phyloP scores from a whole-genome alignment of 176 grass and related monocot genomes.

The Triticum monococcum region DNA sequence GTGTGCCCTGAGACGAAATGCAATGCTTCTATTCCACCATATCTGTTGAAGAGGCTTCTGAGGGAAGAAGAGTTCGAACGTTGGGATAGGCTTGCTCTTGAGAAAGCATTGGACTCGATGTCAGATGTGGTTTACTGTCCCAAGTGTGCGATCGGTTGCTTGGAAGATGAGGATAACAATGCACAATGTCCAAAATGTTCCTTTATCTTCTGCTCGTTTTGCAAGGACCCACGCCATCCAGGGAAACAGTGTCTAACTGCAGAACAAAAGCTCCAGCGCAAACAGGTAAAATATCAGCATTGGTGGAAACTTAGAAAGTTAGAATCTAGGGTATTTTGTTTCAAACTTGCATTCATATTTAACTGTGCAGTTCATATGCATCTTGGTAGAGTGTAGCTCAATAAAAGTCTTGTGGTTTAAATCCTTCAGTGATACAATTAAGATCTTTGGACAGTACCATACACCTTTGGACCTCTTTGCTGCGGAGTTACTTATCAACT shows the following conservation, averaged over 20 bases:
- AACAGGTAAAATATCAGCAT: not conserved
- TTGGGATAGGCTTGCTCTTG: slow-evolving; percentile 60
- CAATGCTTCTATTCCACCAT: slow-evolving; percentile 40
- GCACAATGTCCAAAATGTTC: slow-evolving; percentile 53
- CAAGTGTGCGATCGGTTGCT: slow-evolving; percentile 51
- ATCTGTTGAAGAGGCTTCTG: slow-evolving; percentile 46
- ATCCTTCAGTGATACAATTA: too few relatives aligned
- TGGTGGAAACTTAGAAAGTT: too few relatives aligned
- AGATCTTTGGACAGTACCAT: too few relatives aligned
- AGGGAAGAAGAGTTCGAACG: slow-evolving; percentile 49
- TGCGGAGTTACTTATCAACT: too few relatives aligned
- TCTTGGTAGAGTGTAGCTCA: too few relatives aligned
- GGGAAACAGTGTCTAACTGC: not conserved
- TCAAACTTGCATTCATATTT: too few relatives aligned
- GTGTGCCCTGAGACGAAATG: slow-evolving; percentile 54
- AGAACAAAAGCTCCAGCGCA: not conserved
- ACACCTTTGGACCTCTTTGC: too few relatives aligned
- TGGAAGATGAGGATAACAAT: slow-evolving; percentile 54
- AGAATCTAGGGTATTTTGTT: too few relatives aligned
- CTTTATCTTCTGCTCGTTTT: slow-evolving; percentile 52
- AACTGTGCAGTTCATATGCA: too few relatives aligned
- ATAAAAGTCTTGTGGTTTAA: too few relatives aligned
- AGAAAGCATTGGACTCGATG: slow-evolving; percentile 60
- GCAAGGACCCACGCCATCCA: slow-evolving; percentile 46
- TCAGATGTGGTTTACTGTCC: slow-evolving; percentile 60